Conservation (phyloP, 2,329 filamentous ascomycete species). For the Byssothecium circinans region DNA sequence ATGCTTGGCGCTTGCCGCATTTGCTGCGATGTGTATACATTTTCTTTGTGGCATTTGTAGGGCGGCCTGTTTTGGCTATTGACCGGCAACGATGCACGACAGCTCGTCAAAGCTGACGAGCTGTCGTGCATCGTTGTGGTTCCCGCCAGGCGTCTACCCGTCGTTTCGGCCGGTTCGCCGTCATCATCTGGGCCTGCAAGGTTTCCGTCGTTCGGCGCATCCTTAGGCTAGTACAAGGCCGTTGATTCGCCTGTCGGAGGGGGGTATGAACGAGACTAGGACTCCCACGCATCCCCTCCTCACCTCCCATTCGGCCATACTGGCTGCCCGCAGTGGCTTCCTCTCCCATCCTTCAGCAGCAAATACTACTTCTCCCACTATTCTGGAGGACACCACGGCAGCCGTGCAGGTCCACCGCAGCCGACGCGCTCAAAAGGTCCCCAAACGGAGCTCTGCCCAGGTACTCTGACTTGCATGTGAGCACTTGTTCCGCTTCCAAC, state of each 20-base stretch:
- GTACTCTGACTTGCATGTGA: background rate
- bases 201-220: background rate
- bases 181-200: background rate
- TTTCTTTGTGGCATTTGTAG: no score
- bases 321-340: background rate
- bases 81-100: no score
- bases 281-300: background rate
- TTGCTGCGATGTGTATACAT: no score
- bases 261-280: background rate
- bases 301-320: background rate
- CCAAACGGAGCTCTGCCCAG: background rate
- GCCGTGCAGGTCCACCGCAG: background rate
- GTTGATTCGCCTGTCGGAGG: background rate
- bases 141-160: background rate
- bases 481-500: background rate
- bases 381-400: background rate
- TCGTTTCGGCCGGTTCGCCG: background rate
- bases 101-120: no score
- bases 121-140: no score
- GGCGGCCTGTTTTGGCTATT: no score
- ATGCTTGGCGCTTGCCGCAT: no score
- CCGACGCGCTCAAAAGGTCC: background rate
- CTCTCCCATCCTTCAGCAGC: no score
- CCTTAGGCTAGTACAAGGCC: background rate
- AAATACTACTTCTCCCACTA: no score